These are phyloP conservation scores for Claviceps quebecensis DNA, from an alignment of 2,329 filamentous ascomycete species.

Conservation along the genomic window DNA sequence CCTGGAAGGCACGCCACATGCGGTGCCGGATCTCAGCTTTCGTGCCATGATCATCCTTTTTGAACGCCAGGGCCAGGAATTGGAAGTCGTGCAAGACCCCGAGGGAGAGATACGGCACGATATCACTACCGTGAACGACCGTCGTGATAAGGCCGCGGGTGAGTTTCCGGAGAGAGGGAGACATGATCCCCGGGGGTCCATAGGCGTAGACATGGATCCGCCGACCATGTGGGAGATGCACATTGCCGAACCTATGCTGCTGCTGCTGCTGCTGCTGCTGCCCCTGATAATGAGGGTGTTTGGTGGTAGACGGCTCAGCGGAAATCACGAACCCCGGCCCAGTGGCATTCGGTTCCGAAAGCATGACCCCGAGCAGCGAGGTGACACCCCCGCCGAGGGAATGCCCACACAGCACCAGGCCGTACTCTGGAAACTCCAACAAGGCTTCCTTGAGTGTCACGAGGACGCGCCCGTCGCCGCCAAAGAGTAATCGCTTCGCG, in stretches of 20 bases:
- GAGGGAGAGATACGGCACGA: constrained; percentile 60
- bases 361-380: constrained; percentile 55
- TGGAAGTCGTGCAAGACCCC: constrained; percentile 65
- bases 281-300: constrained; percentile 2
- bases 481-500: constrained; percentile 51
- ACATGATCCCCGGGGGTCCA: constrained; percentile 60
- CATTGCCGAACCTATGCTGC: constrained; percentile 14
- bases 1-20: constrained; percentile 51
- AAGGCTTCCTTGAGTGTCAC: constrained; percentile 51
- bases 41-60: constrained; percentile 53
- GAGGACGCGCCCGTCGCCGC: constrained; percentile 52
- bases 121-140: constrained; percentile 56
- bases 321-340: constrained; percentile 51
- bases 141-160: constrained; percentile 65
- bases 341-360: constrained; percentile 45
- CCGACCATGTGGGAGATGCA: constrained; percentile 49
- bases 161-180: constrained; percentile 51
- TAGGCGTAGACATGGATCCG: constrained; percentile 72
- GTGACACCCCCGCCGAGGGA: constrained; percentile 58
- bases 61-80: constrained; percentile 57
- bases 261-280: not conserved
- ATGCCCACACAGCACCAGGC: constrained; percentile 55
- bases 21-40: constrained; percentile 52
- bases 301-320: constrained; percentile 22
- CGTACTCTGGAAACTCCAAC: constrained; percentile 53